A percentile compares a stretch with the other conserved stretches of the same genome.
phyloP scores from a whole-genome alignment of 2,329 filamentous ascomycete genomes.

The Talaromyces sp. region DNA sequence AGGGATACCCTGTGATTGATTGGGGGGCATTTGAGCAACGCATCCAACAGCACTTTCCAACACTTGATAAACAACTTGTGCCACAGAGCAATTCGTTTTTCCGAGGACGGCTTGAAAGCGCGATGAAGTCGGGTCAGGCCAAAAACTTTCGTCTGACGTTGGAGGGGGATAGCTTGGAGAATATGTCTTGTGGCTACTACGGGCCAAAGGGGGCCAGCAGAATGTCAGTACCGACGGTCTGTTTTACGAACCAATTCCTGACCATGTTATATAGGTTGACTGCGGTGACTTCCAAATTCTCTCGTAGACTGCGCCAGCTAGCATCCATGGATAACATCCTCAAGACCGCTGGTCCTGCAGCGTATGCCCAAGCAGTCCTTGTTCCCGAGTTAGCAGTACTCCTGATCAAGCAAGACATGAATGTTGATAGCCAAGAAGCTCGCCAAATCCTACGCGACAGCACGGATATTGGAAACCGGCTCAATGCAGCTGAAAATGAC shows the following conservation, averaged over 20 bases:
- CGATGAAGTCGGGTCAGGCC: slow-evolving; percentile 53
- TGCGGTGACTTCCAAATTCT: slow-evolving; percentile 58
- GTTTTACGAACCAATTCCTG: neutral
- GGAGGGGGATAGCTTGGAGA: slow-evolving; percentile 41
- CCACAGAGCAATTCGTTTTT: slow-evolving; percentile 53
- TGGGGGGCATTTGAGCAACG: slow-evolving; percentile 60
- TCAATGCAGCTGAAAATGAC: slow-evolving; percentile 62
- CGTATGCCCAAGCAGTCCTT: slow-evolving; percentile 68
- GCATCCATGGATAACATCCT: slow-evolving; percentile 62
- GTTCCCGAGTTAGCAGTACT: slow-evolving; percentile 62
- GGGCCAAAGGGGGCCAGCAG: slow-evolving; percentile 65
- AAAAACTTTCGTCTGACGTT: slow-evolving; percentile 55
- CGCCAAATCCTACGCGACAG: slow-evolving; percentile 61
- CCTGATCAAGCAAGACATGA: slow-evolving; percentile 57
- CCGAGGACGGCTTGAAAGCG: slow-evolving; percentile 50
- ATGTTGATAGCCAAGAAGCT: slow-evolving; percentile 39
- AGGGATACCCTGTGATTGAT: slow-evolving; percentile 64
- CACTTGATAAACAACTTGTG: slow-evolving; percentile 56
- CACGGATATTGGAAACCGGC: slow-evolving; percentile 59
- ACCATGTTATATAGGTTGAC: slow-evolving; percentile 37
- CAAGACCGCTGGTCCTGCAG: slow-evolving; percentile 59
- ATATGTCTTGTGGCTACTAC: slow-evolving; percentile 74
- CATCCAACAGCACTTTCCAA: slow-evolving; percentile 51
- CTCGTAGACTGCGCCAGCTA: slow-evolving; percentile 54
- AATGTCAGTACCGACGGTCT: slow-evolving; percentile 52